A percentile compares a stretch with the other conserved stretches of the same genome.
phyloP scores from a whole-genome alignment of 2,329 filamentous ascomycete species.

The Hymenoscyphus occultus region DNA sequence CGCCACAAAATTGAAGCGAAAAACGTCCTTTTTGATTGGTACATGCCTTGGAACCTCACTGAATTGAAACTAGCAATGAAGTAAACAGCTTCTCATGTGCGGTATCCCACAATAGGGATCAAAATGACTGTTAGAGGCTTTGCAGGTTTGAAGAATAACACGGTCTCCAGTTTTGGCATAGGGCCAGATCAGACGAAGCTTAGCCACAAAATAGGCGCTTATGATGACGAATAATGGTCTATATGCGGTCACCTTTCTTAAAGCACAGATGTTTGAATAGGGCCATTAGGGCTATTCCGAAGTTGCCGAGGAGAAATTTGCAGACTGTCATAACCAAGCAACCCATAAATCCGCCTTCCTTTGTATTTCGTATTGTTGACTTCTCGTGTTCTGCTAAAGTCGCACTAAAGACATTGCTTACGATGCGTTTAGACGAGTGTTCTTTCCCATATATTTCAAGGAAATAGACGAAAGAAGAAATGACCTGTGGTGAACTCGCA shows the following conservation, averaged over 20 bases:
- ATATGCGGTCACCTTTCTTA: background rate
- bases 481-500: background rate
- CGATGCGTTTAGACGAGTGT: background rate
- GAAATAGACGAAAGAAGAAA: background rate
- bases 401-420: background rate
- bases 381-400: background rate
- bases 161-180: background rate
- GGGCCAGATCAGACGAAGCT: background rate
- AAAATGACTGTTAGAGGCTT: background rate
- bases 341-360: background rate
- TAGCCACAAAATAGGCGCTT: background rate
- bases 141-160: background rate
- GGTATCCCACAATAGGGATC: background rate
- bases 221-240: background rate
- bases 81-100: background rate
- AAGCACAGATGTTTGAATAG: background rate
- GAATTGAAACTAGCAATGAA: background rate
- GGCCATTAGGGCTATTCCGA: background rate
- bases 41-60: background rate
- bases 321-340: background rate
- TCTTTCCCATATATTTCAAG: background rate
- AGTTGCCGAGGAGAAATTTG: background rate
- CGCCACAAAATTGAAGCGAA: background rate
- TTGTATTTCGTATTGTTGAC: background rate
- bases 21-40: background rate